Conservation (phyloP, 2,329 filamentous ascomycete species). For the Cordyceps sp. region DNA sequence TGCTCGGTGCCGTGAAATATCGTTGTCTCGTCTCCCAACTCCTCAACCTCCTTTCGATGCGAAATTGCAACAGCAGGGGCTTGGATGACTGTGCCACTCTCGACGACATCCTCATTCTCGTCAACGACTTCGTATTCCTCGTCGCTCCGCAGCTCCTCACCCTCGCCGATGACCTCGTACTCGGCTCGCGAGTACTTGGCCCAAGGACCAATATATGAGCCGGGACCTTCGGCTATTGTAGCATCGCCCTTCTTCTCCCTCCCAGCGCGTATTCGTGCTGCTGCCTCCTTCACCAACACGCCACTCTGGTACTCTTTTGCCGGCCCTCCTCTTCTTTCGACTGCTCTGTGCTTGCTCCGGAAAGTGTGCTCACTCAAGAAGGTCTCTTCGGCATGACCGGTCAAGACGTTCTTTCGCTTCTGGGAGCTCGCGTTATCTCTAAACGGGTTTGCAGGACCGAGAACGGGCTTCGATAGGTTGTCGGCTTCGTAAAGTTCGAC, state of each 20-base stretch:
- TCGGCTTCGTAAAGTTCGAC: constrained; percentile 54
- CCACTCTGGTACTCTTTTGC: constrained; percentile 38
- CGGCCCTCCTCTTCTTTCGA: constrained; percentile 49
- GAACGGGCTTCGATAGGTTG: constrained; percentile 46
- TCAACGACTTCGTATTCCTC: constrained; percentile 67
- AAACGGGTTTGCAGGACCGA: constrained; percentile 64
- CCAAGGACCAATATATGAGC: constrained; percentile 89
- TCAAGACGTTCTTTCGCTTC: constrained; percentile 70
- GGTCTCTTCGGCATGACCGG: constrained; percentile 76
- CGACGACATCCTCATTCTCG: constrained; percentile 54
- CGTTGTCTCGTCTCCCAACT: constrained; percentile 57
- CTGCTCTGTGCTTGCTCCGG: constrained; percentile 68
- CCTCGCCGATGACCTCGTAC: constrained; percentile 57
- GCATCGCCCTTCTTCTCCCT: constrained; percentile 77
- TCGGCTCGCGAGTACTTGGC: constrained; percentile 62
- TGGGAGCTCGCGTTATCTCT: constrained; percentile 40
- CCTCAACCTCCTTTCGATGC: constrained; percentile 40
- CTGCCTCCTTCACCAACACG: constrained; percentile 50
- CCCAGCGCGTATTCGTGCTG: constrained; percentile 50
- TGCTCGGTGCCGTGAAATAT: constrained; percentile 72
- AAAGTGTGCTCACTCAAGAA: constrained; percentile 86
- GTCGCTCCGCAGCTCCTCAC: constrained; percentile 59
- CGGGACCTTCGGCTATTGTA: constrained; percentile 68
- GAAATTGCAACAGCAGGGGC: constrained; percentile 37
- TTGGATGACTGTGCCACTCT: constrained; percentile 43